Percentiles rank a stretch among this genome's conserved stretches.
phyloP scores from a whole-genome alignment of 2,329 filamentous ascomycete genomes.

The Fusarium floridanum region DNA sequence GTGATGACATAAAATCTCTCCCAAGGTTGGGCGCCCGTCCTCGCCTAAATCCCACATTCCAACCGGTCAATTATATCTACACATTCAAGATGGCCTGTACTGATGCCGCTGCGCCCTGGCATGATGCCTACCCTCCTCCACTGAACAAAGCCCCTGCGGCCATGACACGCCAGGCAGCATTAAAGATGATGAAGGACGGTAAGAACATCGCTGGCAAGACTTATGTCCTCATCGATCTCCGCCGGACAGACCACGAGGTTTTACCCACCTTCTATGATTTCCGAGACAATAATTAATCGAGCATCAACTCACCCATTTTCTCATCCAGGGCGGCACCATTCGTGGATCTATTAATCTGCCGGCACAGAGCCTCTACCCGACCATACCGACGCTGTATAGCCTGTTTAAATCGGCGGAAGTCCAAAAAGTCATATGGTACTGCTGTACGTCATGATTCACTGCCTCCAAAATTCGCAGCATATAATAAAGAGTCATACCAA shows the following conservation, averaged over 20 bases:
- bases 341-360: conserved; percentile 65
- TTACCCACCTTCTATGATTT: background rate
- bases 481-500: background rate
- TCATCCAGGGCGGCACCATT: conserved; percentile 67
- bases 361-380: conserved; percentile 60
- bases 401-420: conserved; percentile 58
- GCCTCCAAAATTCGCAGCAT: background rate
- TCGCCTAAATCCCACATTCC: background rate
- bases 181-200: conserved; percentile 50
- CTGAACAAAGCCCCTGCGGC: conserved; percentile 38
- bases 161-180: conserved; percentile 51
- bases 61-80: background rate
- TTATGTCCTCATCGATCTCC: conserved; percentile 61
- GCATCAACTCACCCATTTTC: background rate
- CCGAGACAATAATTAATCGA: background rate
- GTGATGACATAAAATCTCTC: background rate
- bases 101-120: conserved; percentile 50
- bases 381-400: conserved; percentile 57
- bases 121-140: conserved; percentile 55
- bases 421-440: conserved; percentile 61
- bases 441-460: conserved; percentile 52
- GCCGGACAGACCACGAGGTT: conserved; percentile 58
- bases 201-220: conserved; percentile 45
- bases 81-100: background rate
- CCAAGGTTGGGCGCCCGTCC: background rate